Base-by-base conservation (phyloP, 768 basidiomycete genomes). In the Boletales sp. region DNA sequence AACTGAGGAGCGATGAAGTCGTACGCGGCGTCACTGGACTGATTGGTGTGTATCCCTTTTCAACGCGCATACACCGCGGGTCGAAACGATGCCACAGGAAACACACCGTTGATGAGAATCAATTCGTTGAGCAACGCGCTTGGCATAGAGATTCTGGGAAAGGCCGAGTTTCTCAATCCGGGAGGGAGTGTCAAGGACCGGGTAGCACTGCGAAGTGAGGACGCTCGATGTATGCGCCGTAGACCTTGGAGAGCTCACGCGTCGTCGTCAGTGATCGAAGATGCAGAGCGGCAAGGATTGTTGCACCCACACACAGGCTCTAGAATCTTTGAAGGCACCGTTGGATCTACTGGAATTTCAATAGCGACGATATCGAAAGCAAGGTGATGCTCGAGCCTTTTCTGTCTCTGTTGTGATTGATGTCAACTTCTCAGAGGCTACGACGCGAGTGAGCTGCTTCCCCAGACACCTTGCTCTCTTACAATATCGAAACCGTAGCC, bases 111-210 rank as follows among this genome's bases (percentile, higher is more conserved):
- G 49, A 74, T 98, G 40, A 78, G 94, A 55, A 94, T 98, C 44
- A 88, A 88, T 57, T 94, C 92, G 2, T 67, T 98, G 57, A 97
- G 93, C 65, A 79, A 96, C 68, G 86, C 86, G 1, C 76, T 96
- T 2, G 93, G 93, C 17, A 87, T 96, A 7, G 94, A 98, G 62
- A 94, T 99, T 57, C 75, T 98, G 10, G 94, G 90, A 12, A 98
- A 98, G 70, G 92, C 92, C 11, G 94, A 98, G 92, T 99, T 86
- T 64, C 65, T 98, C 52, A 99, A 99, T 68, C 95, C 96, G 1
- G 95, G 95, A 21, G 96, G 96, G 36, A 97, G 94, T 47, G 89
- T 97, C 44, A 99, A 99, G 67, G 96, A 99, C 67, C 82, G 96
- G 30, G 95, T 98, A n/a, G 95, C 94, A 0, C 67, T 97, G 52